These are phyloP conservation scores for Auricularia heimuer DNA, from an alignment of 768 basidiomycete species.

Conservation along the genomic window DNA sequence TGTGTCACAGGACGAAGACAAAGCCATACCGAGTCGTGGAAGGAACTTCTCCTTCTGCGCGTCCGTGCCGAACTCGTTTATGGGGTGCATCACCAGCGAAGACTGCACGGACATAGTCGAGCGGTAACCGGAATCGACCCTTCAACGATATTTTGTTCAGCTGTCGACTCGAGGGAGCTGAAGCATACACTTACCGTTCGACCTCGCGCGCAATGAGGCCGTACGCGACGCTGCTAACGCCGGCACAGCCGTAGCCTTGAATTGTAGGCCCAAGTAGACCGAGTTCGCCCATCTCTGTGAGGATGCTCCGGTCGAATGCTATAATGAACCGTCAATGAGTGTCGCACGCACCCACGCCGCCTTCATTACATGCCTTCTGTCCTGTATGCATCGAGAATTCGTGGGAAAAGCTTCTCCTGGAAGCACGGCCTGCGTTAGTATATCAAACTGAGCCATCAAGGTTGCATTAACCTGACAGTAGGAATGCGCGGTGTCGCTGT, in stretches of 20 bases:
- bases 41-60: conserved; percentile 88
- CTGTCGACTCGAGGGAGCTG: conserved; percentile 8
- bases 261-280: conserved; percentile 91
- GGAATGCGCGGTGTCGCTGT: conserved; percentile 64
- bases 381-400: conserved; percentile 80
- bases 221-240: conserved; percentile 83
- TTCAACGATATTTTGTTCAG: conserved; percentile 19
- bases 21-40: conserved; percentile 55
- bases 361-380: conserved; percentile 56
- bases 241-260: conserved; percentile 87
- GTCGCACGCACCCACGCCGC: neutral
- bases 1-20: conserved; percentile 4
- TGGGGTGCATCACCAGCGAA: conserved; percentile 93
- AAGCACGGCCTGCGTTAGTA: conserved; percentile 1
- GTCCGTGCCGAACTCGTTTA: conserved; percentile 79
- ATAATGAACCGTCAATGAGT: conserved; percentile 1
- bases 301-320: conserved; percentile 70
- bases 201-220: conserved; percentile 91
- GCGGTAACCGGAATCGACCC: conserved; percentile 94
- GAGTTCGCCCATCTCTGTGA: conserved; percentile 87
- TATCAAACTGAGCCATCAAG: neutral
- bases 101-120: conserved; percentile 93
- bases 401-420: conserved; percentile 76
- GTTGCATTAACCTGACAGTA: conserved; percentile 61
- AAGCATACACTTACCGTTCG: conserved; percentile 48